phyloP scores from a whole-genome alignment of 2,329 filamentous ascomycete genomes.

The Colletotrichum sp. region DNA sequence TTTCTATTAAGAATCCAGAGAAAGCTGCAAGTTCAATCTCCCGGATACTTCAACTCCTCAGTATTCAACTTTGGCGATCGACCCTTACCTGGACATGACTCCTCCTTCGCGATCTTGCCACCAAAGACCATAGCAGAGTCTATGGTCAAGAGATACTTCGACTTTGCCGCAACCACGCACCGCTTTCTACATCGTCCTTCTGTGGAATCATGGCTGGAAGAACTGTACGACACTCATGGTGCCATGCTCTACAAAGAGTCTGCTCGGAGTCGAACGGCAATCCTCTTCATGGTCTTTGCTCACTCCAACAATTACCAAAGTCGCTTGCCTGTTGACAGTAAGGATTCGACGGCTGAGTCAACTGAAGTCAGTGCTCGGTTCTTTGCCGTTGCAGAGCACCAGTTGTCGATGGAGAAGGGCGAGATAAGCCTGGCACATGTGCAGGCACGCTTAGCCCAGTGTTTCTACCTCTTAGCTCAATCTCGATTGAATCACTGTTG shows the following conservation, averaged over 20 bases:
- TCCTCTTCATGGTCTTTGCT: conserved; percentile 57
- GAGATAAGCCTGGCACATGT: conserved; percentile 40
- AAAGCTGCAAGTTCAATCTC: conserved; percentile 47
- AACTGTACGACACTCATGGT: conserved; percentile 40
- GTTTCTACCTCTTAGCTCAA: conserved; percentile 46
- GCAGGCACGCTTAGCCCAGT: conserved; percentile 45
- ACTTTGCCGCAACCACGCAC: conserved; percentile 61
- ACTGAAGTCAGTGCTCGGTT: conserved; percentile 28
- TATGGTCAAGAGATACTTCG: conserved; percentile 57
- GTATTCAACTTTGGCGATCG: conserved; percentile 57
- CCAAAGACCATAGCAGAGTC: conserved; percentile 36
- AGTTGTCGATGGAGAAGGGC: conserved; percentile 41
- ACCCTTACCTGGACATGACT: conserved; percentile 45
- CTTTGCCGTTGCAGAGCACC: conserved; percentile 39
- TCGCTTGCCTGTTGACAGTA: background rate
- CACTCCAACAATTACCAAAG: conserved; percentile 49
- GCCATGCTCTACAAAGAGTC: conserved; percentile 27
- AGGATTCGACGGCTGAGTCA: conserved; percentile 21
- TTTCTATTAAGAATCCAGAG: conserved; percentile 31
- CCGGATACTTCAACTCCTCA: conserved; percentile 42
- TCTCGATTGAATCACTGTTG: conserved; percentile 53
- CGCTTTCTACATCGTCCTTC: conserved; percentile 58
- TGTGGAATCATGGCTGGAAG: conserved; percentile 49
- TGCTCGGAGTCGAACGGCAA: conserved; percentile 38
- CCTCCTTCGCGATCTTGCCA: conserved; percentile 43